These are phyloP conservation scores for Colletotrichum tropicicola DNA, from an alignment of 2,329 filamentous ascomycete species.

Conservation along the genomic window DNA sequence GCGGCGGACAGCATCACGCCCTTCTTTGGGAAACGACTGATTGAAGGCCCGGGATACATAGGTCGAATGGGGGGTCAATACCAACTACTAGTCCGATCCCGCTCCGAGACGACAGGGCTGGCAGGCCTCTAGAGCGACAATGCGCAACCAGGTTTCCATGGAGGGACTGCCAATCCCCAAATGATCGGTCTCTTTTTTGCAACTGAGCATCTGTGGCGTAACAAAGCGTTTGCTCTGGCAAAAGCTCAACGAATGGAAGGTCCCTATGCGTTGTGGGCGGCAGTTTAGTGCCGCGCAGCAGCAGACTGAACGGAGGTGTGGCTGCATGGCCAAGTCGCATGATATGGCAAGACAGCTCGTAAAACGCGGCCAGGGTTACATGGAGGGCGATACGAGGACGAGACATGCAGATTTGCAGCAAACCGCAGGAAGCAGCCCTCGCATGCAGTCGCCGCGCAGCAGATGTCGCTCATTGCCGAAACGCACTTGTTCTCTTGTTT, in stretches of 20 bases:
- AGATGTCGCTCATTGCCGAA: not conserved
- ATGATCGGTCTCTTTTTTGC: not conserved
- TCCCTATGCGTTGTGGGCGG: not conserved
- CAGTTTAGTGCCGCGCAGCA: constrained; percentile 12
- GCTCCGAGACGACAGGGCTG: too few relatives aligned
- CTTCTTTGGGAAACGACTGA: too few relatives aligned
- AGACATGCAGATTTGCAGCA: constrained; percentile 20
- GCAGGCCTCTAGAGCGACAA: too few relatives aligned
- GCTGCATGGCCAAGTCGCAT: constrained; percentile 22
- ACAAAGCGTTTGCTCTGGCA: not conserved
- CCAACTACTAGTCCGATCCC: too few relatives aligned
- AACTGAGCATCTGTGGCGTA: not conserved
- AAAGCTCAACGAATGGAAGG: not conserved
- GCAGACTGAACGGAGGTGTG: constrained; percentile 1
- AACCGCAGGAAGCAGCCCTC: not conserved
- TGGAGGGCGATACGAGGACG: constrained; percentile 25
- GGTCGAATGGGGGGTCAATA: too few relatives aligned
- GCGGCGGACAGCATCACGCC: too few relatives aligned
- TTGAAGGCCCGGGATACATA: too few relatives aligned
- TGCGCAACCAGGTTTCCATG: too few relatives aligned
- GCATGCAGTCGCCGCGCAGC: not conserved
- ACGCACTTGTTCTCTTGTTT: constrained; percentile 2
- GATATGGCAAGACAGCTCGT: constrained; percentile 21
- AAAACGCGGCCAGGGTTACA: constrained; percentile 14
- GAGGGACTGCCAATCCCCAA: too few relatives aligned